Percentiles rank a stretch among this genome's conserved stretches.
Conservation (phyloP, 148 eudicot species). For the Vaccinium darrowii region DNA sequence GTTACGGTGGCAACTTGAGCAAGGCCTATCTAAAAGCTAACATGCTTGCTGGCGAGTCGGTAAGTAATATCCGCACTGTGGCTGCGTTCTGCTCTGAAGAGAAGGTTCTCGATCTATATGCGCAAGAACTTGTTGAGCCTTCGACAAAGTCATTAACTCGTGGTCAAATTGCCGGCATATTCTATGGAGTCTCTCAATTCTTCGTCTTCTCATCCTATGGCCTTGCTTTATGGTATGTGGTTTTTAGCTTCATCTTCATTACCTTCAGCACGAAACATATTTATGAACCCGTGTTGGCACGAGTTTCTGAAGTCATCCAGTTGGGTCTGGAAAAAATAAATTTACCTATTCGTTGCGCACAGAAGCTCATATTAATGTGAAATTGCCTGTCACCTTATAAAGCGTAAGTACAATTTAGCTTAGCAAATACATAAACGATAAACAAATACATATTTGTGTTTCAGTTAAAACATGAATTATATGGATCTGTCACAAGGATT, state of each 20-base stretch:
- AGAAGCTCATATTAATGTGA: neutral
- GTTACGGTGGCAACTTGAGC: conserved; percentile 92
- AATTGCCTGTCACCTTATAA: neutral
- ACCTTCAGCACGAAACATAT: neutral
- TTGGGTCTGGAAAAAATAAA: neutral
- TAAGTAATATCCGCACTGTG: conserved; percentile 88
- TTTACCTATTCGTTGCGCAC: neutral
- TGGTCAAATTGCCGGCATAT: conserved; percentile 92
- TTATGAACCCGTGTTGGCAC: neutral
- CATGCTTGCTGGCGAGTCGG: conserved; percentile 98
- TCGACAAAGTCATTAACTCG: conserved; percentile 75
- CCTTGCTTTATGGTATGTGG: conserved; percentile 81
- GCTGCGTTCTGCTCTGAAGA: conserved; percentile 91
- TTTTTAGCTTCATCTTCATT: conserved; percentile 5
- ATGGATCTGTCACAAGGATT: neutral
- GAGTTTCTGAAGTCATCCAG: neutral
- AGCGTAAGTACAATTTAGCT: neutral
- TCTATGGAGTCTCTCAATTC: conserved; percentile 88
- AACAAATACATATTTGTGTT: neutral
- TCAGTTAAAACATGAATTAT: neutral
- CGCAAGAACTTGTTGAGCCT: conserved; percentile 80
- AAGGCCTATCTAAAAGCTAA: conserved; percentile 92
- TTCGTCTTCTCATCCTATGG: conserved; percentile 96
- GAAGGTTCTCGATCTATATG: conserved; percentile 75
- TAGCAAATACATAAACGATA: neutral